Conservation (phyloP, 495 filamentous ascomycete genomes). For the Tuber brumale region DNA sequence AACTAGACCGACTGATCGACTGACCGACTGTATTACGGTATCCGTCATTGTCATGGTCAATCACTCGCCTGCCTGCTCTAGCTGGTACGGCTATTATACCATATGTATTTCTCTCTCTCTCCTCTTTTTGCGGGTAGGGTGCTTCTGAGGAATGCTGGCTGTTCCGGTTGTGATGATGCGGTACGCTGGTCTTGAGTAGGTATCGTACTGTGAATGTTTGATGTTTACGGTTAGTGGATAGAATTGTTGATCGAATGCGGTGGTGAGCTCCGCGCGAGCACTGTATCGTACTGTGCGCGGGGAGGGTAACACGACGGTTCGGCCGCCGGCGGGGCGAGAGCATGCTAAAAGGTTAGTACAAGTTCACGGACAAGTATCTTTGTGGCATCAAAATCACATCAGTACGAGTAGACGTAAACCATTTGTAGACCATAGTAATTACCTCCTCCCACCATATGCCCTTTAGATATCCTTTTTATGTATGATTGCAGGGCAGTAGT, state of each 20-base stretch:
- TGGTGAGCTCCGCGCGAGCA: neutral
- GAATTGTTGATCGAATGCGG: neutral
- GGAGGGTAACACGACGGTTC: neutral
- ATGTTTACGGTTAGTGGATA: neutral
- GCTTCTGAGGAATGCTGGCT: no score
- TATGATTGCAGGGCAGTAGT: neutral
- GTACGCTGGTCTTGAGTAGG: no score
- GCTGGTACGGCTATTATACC: no score
- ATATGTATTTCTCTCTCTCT: no score
- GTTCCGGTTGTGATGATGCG: no score
- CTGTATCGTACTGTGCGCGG: no score
- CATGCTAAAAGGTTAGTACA: neutral
- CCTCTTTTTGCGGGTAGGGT: no score
- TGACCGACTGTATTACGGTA: no score
- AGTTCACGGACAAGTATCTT: neutral
- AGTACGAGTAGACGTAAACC: neutral
- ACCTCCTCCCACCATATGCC: neutral
- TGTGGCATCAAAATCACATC: neutral
- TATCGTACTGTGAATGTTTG: no score
- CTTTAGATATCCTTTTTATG: neutral
- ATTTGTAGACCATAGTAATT: neutral
- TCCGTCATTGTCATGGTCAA: no score
- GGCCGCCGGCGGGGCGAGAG: neutral
- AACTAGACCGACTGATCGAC: no score
- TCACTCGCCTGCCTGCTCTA: no score